Evolutionary conservation across 306 rosid genomes (phyloP).

Genomic region (Cyamopsis tetragonoloba): DNA sequence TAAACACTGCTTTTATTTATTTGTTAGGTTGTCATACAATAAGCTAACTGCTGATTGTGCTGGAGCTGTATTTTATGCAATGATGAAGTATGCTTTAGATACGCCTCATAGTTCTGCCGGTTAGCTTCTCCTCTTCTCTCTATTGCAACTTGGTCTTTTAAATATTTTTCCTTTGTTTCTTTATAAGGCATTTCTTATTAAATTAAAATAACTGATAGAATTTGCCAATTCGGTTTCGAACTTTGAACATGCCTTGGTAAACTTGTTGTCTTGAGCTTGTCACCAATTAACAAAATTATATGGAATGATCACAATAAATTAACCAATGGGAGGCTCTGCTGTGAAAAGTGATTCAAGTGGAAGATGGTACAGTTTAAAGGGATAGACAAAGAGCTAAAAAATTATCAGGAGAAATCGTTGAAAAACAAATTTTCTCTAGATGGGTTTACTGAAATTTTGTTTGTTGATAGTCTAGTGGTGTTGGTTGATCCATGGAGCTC

Average conservation of each 20-base stretch:
- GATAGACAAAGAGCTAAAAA: not conserved
- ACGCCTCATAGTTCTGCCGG: conserved; percentile 60
- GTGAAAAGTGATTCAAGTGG: not conserved
- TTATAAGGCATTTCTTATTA: not conserved
- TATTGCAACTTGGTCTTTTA: not conserved
- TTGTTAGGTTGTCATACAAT: conserved; percentile 76
- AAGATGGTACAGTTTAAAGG: not conserved
- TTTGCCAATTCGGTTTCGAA: conserved; percentile 3
- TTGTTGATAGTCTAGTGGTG: not conserved
- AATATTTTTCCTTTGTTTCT: not conserved
- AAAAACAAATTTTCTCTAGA: not conserved
- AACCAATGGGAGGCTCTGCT: not conserved
- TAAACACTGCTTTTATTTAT: conserved; percentile 6
- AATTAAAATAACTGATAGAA: not conserved
- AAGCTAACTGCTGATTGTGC: conserved; percentile 82
- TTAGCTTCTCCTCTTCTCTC: conserved; percentile 29
- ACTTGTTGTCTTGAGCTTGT: not conserved
- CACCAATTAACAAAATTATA: not conserved
- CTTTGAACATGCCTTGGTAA: not conserved
- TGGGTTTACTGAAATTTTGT: not conserved
- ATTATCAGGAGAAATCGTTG: not conserved
- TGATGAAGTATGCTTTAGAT: conserved; percentile 69
- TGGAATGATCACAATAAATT: not conserved
- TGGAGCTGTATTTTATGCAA: conserved; percentile 86
- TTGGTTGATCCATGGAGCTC: not conserved